A percentile compares a stretch with the other conserved stretches of the same genome.
Evolutionary conservation across 2,329 filamentous ascomycete genomes (phyloP).

Genomic region (Ascochyta lentis): DNA sequence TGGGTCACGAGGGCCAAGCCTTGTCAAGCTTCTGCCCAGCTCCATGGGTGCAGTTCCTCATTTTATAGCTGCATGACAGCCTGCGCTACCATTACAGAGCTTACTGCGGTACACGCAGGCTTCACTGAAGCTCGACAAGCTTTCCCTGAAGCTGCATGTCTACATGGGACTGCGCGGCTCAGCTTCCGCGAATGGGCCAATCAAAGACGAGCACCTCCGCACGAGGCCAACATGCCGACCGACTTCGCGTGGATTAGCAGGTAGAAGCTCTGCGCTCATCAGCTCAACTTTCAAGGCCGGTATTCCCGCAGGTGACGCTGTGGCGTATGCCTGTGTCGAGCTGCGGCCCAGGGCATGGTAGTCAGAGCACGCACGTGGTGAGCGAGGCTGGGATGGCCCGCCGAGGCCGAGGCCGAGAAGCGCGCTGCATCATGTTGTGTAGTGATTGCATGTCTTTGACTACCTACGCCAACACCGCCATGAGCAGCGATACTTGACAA

Average conservation of each 20-base stretch:
- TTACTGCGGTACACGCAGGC: background rate
- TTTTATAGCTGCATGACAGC: slow-evolving; percentile 20
- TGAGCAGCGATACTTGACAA: slow-evolving; percentile 1
- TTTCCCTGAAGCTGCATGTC: slow-evolving; percentile 11
- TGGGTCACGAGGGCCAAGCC: slow-evolving; percentile 19
- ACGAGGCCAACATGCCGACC: background rate
- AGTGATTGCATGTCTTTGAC: slow-evolving; percentile 5
- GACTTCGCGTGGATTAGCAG: no score
- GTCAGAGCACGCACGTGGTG: slow-evolving; percentile 1
- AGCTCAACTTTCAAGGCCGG: background rate
- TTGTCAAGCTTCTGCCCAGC: slow-evolving; percentile 32
- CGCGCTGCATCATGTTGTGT: background rate
- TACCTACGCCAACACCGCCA: slow-evolving; percentile 4
- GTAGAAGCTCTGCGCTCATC: no score
- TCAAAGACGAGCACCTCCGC: slow-evolving; percentile 6
- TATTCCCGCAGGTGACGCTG: slow-evolving; percentile 11
- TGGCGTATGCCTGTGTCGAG: slow-evolving; percentile 6
- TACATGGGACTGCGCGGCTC: slow-evolving; percentile 4
- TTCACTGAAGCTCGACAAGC: slow-evolving; percentile 7
- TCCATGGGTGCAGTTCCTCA: slow-evolving; percentile 3
- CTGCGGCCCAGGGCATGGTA: background rate
- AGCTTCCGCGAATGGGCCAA: slow-evolving; percentile 14
- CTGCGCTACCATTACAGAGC: background rate
- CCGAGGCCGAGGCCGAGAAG: background rate
- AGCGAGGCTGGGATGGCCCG: background rate